Base-by-base conservation (phyloP, 202 grass and related monocot genomes). In the Hordeum pubiflorum region DNA sequence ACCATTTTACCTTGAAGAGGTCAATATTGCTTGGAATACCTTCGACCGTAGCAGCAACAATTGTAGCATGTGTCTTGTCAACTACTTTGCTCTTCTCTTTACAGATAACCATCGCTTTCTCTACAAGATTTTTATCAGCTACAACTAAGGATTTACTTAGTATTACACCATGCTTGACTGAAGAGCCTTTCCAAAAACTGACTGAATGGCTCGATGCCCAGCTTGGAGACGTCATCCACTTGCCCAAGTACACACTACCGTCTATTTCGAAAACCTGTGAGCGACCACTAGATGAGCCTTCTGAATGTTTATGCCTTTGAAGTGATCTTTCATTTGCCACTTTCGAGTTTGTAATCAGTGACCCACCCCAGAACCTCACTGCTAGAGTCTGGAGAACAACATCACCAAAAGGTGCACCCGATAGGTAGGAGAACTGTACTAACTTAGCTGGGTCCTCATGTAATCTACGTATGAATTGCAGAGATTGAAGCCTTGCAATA, bases 21-120 rank as follows among this genome's bases (percentile, higher is more conserved):
- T 94, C 92, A 84, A 98, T 98, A 84, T 98, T 98, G 84, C 92
- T 93, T 84, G 95, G 95, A 87, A 98, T 98, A 79, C 95, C 95
- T 98, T 98, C 78, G 33, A 97, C 91, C 66, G 90, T 94, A 77
- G 95, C 95, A 61, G 95, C 95, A 86, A 89, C 86, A 88, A 98
- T 93, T 81, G 95, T 98, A 2, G 90, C 95, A 27, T 83, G 86
- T 82, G 90, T 98, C 80, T 80, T 92, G 75, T 98, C 90, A 79
- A 93, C 86, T 69, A 98, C 81, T 64, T 82, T 83, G 46, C 88
- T 94, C 76, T 70, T 94, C 86, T 93, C 90, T 91, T 91, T 94
- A 82, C 90, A 98, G 32, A 81, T 38, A 84, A 83, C 75, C 86
- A 87, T 77, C 5, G 95, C 95, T 55, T 88, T 93, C 48, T 93